A percentile compares a stretch with the other conserved stretches of the same genome.
Evolutionary conservation across 768 basidiomycete genomes (phyloP).

Genomic region (Gloeophyllum trabeum): DNA sequence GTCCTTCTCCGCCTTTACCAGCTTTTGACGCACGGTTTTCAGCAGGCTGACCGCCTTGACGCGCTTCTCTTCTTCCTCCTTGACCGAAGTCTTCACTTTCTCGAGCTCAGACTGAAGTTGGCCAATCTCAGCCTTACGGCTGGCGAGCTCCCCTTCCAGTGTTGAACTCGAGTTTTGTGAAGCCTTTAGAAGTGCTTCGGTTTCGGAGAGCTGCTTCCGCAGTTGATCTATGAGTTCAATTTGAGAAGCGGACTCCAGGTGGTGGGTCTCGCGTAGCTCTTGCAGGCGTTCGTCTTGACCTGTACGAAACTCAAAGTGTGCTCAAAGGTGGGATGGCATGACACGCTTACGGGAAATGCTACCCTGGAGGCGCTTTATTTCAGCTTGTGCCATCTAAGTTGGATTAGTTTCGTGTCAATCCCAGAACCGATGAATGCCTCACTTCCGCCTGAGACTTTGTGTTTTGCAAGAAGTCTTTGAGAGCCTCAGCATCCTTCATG

Average conservation of each 20-base stretch:
- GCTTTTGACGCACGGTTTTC: slow-evolving; percentile 91
- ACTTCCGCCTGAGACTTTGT: slow-evolving; percentile 64
- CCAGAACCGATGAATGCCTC: slow-evolving; percentile 10
- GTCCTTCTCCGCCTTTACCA: slow-evolving; percentile 95
- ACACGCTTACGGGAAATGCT: slow-evolving; percentile 56
- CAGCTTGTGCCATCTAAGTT: slow-evolving; percentile 56
- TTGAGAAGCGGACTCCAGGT: slow-evolving; percentile 69
- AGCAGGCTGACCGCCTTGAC: slow-evolving; percentile 86
- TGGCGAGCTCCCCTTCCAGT: slow-evolving; percentile 36
- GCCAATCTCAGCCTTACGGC: slow-evolving; percentile 42
- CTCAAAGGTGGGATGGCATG: neutral
- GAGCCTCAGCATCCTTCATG: slow-evolving; percentile 48
- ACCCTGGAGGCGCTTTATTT: slow-evolving; percentile 62
- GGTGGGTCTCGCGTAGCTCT: slow-evolving; percentile 78
- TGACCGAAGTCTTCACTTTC: slow-evolving; percentile 47
- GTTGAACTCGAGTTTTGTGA: slow-evolving; percentile 35
- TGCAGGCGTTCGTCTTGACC: slow-evolving; percentile 79
- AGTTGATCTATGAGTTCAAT: slow-evolving; percentile 64
- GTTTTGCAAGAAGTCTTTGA: slow-evolving; percentile 66
- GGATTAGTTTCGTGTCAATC: slow-evolving; percentile 2
- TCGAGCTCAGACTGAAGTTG: slow-evolving; percentile 55
- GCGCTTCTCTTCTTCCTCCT: slow-evolving; percentile 97
- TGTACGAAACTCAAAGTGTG: slow-evolving; percentile 16
- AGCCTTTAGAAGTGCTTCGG: slow-evolving; percentile 57
- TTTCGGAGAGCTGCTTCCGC: slow-evolving; percentile 53